Base-by-base conservation (phyloP, 352 stramenopile genomes). In the Phytophthora pinifolia region DNA sequence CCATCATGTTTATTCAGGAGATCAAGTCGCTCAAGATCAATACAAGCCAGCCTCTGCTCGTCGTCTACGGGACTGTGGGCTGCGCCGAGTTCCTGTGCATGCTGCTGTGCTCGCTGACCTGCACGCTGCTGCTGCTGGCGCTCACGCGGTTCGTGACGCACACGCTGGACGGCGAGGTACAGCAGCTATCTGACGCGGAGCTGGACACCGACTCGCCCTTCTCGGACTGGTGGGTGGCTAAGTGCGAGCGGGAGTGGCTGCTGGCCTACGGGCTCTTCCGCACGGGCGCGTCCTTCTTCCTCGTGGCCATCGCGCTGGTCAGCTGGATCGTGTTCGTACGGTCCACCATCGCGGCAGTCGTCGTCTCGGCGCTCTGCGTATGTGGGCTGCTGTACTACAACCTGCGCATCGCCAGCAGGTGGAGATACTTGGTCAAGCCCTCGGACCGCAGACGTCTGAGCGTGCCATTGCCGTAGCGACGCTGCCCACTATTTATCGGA, bases 111-210 rank as follows among this genome's bases (percentile, higher is more conserved):
- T 85, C 78, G 37, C 65, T 93, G 47, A 87, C 67, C 30, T 91
- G 76, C 53, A 89, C 70, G 35, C 46, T 91, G 41, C 59, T 93
- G 44, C 61, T 93, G 37, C 51, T 93, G 22, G 83, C 83, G 10
- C 62, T 93, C 20, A 93, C 83, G 51, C 68, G 83, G 6, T 94
- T 77, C 52, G 79, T 91, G 17, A 86, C 81, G 25, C 75, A 92
- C 51, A 87, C 77, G n/a, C 76, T 94, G 17, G 83, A 94, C 25
- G 72, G 71, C 2, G 68, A 91, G 47, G 75, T 94, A 27, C 67
- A 59, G 25, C 44, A 54, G 33, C 65, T 92, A 4, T 79, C 65
- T 37, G 54, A 76, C 25, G 42, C 69, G 0, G 76, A 89, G 43
- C 67, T 94, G 37, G 83, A 92, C 47, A 58, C 76, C 9, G 68